Percentiles rank a stretch among this genome's conserved stretches.
Evolutionary conservation across 2,329 filamentous ascomycete genomes (phyloP).

Genomic region (Thielaviopsis populi): DNA sequence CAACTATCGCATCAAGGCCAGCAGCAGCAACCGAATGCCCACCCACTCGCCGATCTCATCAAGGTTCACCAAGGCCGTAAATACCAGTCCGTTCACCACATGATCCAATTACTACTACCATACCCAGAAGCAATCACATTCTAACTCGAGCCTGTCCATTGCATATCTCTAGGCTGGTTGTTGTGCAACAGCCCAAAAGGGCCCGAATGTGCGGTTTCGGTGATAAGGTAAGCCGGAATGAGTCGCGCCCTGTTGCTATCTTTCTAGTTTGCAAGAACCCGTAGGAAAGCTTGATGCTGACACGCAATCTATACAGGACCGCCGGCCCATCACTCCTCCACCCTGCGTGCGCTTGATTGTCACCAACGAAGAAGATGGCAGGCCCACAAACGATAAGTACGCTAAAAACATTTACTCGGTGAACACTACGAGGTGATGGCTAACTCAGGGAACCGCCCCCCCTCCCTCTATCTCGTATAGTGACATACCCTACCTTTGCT

Average conservation of each 20-base stretch:
- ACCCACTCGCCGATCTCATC: conserved; percentile 10
- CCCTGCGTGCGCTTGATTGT: conserved; percentile 80
- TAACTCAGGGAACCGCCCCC: not conserved
- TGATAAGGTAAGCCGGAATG: conserved; percentile 56
- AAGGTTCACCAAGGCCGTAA: conserved; percentile 13
- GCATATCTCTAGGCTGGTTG: conserved; percentile 41
- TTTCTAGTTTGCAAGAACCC: not conserved
- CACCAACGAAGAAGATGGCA: conserved; percentile 55
- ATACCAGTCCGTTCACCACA: conserved; percentile 13
- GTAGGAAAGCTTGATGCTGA: not conserved
- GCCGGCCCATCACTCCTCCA: conserved; percentile 86
- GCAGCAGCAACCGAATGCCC: not conserved
- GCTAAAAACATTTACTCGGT: not conserved
- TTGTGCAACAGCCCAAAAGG: conserved; percentile 80
- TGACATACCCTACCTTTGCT: conserved; percentile 39
- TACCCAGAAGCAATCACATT: not conserved
- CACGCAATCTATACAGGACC: conserved; percentile 44
- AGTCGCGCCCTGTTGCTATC: not conserved
- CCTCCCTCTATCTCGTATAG: conserved; percentile 30
- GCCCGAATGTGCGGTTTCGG: conserved; percentile 98
- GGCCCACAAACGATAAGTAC: conserved; percentile 24
- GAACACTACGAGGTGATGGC: not conserved
- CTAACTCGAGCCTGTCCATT: not conserved
- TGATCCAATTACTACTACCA: too few relatives aligned
- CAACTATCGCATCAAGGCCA: not conserved